Evolutionary conservation across 345 rosid genomes (phyloP).

Genomic region (Ceriops tagal): DNA sequence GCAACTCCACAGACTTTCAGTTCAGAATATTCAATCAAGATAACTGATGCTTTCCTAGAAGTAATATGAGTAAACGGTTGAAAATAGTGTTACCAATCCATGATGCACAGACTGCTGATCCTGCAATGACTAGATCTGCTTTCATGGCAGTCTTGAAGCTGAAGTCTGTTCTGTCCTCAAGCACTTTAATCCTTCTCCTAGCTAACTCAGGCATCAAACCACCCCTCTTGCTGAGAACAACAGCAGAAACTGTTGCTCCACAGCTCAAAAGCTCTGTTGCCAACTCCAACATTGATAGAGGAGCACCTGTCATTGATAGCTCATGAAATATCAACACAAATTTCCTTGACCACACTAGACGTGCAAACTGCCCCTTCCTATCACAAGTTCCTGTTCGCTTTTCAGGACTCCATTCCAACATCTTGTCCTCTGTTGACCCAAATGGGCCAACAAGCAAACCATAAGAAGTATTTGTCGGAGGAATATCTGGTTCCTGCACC

Average conservation of each 20-base stretch:
- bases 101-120: slow-evolving; percentile 94
- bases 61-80: slow-evolving; percentile 9
- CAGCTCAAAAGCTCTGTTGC: slow-evolving; percentile 98
- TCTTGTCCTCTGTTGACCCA: slow-evolving; percentile 64
- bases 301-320: slow-evolving; percentile 99
- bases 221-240: slow-evolving; percentile 89
- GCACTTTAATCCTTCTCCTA: slow-evolving; percentile 84
- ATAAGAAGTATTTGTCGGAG: slow-evolving; percentile 59
- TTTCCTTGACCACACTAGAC: slow-evolving; percentile 96
- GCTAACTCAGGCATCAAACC: slow-evolving; percentile 79
- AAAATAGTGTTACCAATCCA: slow-evolving; percentile 68
- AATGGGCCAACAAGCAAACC: slow-evolving; percentile 86
- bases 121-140: slow-evolving; percentile 91
- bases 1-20: too few relatives aligned
- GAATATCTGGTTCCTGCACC: slow-evolving; percentile 57
- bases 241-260: slow-evolving; percentile 95
- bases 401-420: slow-evolving; percentile 88
- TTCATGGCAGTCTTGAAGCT: slow-evolving; percentile 96
- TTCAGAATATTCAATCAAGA: not conserved
- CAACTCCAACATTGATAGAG: slow-evolving; percentile 94
- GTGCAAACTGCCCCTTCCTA: slow-evolving; percentile 81
- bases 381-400: slow-evolving; percentile 92
- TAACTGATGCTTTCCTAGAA: not conserved
- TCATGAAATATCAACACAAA: slow-evolving; percentile 88
- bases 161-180: slow-evolving; percentile 83